A percentile compares a stretch with the other conserved stretches of the same genome.
These are phyloP conservation scores for Chalaropsis ovoidea DNA, from an alignment of 2,329 filamentous ascomycete species.

Conservation along the genomic window DNA sequence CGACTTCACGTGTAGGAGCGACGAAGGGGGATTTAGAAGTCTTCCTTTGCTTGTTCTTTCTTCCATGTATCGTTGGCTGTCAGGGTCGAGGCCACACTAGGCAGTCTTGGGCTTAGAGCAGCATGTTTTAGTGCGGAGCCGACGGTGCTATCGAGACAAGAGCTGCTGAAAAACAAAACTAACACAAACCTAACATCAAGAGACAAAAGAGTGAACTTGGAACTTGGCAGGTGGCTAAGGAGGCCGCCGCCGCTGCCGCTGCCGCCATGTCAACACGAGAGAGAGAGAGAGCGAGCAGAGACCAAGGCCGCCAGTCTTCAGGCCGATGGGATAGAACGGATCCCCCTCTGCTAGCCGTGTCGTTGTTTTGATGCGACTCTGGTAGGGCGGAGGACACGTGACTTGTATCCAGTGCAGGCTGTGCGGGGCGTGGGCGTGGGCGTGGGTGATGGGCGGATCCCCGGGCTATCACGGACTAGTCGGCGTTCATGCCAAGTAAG, in stretches of 20 bases:
- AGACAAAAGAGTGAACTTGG: background rate
- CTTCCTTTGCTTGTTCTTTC: background rate
- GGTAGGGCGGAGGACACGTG: no score
- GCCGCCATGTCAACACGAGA: background rate
- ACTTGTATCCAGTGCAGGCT: no score
- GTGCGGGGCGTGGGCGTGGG: no score
- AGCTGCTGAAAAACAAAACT: constrained; percentile 10
- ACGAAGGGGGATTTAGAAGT: background rate
- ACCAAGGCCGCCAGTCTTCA: background rate
- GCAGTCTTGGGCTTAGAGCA: constrained; percentile 1
- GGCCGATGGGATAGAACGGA: no score
- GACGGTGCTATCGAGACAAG: background rate
- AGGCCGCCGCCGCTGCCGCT: background rate
- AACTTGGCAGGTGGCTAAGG: constrained; percentile 1
- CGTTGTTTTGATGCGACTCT: no score
- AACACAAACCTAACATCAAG: background rate
- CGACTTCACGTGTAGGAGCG: background rate
- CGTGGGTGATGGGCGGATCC: no score
- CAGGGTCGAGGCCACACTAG: background rate
- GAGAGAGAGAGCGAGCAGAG: background rate
- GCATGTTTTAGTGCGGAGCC: background rate
- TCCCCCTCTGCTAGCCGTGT: no score
- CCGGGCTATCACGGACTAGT: no score
- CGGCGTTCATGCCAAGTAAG: no score
- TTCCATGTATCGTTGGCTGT: background rate